phyloP scores from a whole-genome alignment of 306 rosid genomes.

The Casuarina glauca region DNA sequence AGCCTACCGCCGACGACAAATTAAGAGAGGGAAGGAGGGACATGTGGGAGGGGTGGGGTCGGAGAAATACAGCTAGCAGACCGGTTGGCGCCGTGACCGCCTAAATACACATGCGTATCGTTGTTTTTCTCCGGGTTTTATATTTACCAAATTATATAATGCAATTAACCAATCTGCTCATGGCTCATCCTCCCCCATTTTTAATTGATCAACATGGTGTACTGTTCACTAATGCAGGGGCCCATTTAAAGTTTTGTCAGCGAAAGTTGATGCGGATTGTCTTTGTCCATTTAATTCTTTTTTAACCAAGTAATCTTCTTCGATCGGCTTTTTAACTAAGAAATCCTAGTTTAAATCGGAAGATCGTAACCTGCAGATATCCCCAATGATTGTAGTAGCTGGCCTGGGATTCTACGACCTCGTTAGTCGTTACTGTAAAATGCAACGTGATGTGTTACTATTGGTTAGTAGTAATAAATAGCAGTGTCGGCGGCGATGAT shows the following conservation, averaged over 20 bases:
- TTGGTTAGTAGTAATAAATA: not conserved
- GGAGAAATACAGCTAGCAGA: conserved; percentile 17
- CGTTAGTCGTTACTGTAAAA: not conserved
- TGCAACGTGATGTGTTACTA: not conserved
- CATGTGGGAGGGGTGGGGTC: conserved; percentile 4
- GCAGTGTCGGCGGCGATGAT: conserved; percentile 22
- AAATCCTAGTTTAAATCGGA: conserved; percentile 3
- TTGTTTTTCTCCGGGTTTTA: not conserved
- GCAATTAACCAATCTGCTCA: not conserved
- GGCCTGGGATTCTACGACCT: not conserved
- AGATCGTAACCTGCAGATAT: not conserved
- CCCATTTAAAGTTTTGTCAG: not conserved
- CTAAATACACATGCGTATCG: conserved; percentile 9
- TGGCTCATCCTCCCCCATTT: not conserved
- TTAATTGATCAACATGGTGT: not conserved
- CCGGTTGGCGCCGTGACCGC: conserved; percentile 22
- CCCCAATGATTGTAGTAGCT: too few species aligned
- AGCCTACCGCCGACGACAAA: not conserved
- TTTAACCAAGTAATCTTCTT: too few species aligned
- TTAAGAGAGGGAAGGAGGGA: not conserved
- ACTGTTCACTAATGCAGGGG: not conserved
- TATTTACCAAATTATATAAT: not conserved
- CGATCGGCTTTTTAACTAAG: too few species aligned
- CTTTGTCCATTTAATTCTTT: not conserved
- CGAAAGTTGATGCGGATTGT: not conserved